Base-by-base conservation (phyloP, 352 stramenopile genomes). In the Pythium sukuiense region DNA sequence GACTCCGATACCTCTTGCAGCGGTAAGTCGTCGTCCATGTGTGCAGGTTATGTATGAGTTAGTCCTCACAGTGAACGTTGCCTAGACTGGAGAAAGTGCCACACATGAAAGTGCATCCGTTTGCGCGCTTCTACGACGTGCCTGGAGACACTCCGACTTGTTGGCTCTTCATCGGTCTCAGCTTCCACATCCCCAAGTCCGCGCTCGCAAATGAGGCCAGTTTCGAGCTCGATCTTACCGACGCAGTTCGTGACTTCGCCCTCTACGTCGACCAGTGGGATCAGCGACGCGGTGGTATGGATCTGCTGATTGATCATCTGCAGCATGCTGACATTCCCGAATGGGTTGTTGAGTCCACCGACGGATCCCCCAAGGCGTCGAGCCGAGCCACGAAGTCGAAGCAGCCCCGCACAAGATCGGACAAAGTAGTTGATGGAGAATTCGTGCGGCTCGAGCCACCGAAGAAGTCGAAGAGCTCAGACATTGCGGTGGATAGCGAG, bases 111-210 rank as follows among this genome's bases (percentile, higher is more conserved):
- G 81, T 89, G 45, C 73, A 90, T 33, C 87, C 87, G 20, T 92
- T 96, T 41, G 85, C 85, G 45, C 84, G 85, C n/a, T 94, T 93
- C 68, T 94, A 88, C 56, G 75, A 93, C 61, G 85, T 90, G 16
- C 57, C 27, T 33, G 69, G 67, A 13, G 67, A 77, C 13, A 64
- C 74, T 24, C 65, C 82, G 50, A 83, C 73, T 1, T 89, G 82
- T 32, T 93, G 87, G 82, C 72, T 90, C 46, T 95, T 93, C 63
- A 83, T 95, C 48, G 85, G 75, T 12, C 55, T 95, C 37, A 84
- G 71, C 32, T 92, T 95, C 63, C 73, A 84, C 48, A 64, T 79
- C 12, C 76, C 80, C 9, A 76, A 80, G 46, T 32, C 32, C 6
- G 26, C 50, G 41, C 45, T 65, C 14, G n/a, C 27, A 16, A 65